These are phyloP conservation scores for Lachancea fermentati DNA, from an alignment of 805 yeast genomes.

Conservation along the genomic window DNA sequence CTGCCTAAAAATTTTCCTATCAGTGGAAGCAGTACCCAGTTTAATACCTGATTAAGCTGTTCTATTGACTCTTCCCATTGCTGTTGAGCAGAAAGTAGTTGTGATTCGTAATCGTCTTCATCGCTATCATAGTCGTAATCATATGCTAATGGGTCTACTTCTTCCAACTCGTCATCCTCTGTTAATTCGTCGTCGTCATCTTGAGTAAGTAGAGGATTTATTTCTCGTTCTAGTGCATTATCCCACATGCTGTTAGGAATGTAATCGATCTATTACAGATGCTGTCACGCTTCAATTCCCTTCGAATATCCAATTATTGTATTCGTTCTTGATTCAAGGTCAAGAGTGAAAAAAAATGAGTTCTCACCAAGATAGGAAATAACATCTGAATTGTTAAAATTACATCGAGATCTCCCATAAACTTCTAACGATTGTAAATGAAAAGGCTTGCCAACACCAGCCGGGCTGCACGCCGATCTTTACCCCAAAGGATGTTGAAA, in stretches of 20 bases:
- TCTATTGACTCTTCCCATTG: slow-evolving; percentile 69
- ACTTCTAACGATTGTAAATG: too few species aligned
- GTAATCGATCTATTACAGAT: too few species aligned
- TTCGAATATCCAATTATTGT: too few species aligned
- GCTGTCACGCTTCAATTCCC: too few species aligned
- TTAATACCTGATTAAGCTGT: slow-evolving; percentile 53
- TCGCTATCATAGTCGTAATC: slow-evolving; percentile 1
- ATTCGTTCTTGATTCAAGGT: too few species aligned
- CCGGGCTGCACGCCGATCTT: not conserved
- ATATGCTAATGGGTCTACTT: not conserved
- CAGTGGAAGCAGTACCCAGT: slow-evolving; percentile 57
- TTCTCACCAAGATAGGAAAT: too few species aligned
- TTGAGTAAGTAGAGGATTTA: not conserved
- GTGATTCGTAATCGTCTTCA: slow-evolving; percentile 20
- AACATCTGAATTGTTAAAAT: too few species aligned
- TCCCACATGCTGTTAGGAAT: not conserved
- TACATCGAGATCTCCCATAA: too few species aligned
- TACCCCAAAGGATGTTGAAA: slow-evolving; percentile 5
- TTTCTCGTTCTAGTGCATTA: not conserved
- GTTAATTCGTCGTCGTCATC: not conserved
- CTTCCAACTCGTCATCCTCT: slow-evolving; percentile 3
- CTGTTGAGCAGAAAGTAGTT: slow-evolving; percentile 46
- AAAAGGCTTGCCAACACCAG: not conserved
- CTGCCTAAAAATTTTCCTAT: slow-evolving; percentile 66
- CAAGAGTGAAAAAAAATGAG: too few species aligned